Percentiles rank a stretch among this genome's conserved stretches.
These are phyloP conservation scores for Albatrellus sp. DNA, from an alignment of 1,284 basidiomycete genomes.

Conservation along the genomic window DNA sequence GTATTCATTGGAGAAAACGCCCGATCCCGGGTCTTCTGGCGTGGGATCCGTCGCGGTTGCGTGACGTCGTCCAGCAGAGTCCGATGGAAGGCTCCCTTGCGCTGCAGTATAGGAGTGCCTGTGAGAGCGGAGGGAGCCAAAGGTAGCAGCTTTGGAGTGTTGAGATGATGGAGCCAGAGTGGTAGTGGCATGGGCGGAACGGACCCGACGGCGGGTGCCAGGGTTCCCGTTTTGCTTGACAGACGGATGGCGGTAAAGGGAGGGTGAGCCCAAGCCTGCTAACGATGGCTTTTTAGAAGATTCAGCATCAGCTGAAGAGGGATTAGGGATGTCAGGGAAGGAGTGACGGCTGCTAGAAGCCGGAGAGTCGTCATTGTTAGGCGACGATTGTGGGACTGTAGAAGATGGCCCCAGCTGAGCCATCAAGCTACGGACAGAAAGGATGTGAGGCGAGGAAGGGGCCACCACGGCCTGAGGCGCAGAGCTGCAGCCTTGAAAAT, in stretches of 20 bases:
- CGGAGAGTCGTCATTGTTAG: constrained; percentile 1
- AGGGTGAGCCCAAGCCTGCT: constrained; percentile 18
- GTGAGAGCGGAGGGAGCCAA: neutral
- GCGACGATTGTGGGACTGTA: constrained; percentile 10
- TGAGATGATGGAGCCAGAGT: neutral
- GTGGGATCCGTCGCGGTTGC: constrained; percentile 5
- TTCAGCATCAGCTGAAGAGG: constrained; percentile 5
- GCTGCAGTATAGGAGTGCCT: constrained; percentile 6
- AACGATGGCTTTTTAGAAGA: constrained; percentile 8
- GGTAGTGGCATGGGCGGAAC: constrained; percentile 7
- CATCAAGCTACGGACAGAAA: neutral
- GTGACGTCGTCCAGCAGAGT: constrained; percentile 3
- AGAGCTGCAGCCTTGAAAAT: no score
- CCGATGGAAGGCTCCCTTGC: neutral
- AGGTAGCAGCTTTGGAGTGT: neutral
- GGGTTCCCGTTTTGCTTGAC: constrained; percentile 8
- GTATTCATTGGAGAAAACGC: constrained; percentile 55
- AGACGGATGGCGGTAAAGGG: constrained; percentile 12
- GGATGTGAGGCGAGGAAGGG: neutral
- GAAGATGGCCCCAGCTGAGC: constrained; percentile 3
- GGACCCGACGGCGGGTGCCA: constrained; percentile 15
- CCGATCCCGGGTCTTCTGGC: constrained; percentile 20
- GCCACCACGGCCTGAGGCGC: no score
- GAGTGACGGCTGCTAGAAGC: constrained; percentile 7
- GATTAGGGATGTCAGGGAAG: constrained; percentile 16